Conservation (phyloP, 1,284 basidiomycete genomes). For the Tilletia indica region DNA sequence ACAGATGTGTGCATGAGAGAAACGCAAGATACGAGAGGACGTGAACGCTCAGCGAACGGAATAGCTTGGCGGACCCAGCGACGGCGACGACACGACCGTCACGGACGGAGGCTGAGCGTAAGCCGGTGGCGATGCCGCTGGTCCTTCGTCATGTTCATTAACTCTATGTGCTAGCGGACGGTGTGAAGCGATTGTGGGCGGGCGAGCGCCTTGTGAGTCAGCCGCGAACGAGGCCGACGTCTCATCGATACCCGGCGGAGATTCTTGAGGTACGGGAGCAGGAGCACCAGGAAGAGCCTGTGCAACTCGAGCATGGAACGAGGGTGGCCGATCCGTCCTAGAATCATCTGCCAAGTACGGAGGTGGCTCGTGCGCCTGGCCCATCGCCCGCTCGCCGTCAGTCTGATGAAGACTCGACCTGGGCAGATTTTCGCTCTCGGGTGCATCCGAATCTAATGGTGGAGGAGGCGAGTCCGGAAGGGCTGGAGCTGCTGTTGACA, state of each 20-base stretch:
- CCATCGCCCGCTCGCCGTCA: not conserved
- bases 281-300: not conserved
- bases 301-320: not conserved
- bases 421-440: not conserved
- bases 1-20: too few relatives aligned
- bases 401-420: not conserved
- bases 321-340: not conserved
- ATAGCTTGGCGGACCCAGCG: slow-evolving; percentile 11
- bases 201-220: not conserved
- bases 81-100: not conserved
- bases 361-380: slow-evolving; percentile 3
- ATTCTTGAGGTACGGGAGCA: not conserved
- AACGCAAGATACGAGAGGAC: not conserved
- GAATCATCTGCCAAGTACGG: not conserved
- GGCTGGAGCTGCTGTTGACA: not conserved
- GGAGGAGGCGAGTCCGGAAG: not conserved
- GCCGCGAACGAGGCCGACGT: not conserved
- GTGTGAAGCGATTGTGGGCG: not conserved
- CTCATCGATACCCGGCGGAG: slow-evolving; percentile 6
- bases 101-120: not conserved
- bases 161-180: not conserved
- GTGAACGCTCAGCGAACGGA: not conserved
- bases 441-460: not conserved
- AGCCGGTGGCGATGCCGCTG: not conserved
- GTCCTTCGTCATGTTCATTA: not conserved